These are phyloP conservation scores for Daldinia vernicosa DNA, from an alignment of 495 filamentous ascomycete genomes.

Conservation along the genomic window DNA sequence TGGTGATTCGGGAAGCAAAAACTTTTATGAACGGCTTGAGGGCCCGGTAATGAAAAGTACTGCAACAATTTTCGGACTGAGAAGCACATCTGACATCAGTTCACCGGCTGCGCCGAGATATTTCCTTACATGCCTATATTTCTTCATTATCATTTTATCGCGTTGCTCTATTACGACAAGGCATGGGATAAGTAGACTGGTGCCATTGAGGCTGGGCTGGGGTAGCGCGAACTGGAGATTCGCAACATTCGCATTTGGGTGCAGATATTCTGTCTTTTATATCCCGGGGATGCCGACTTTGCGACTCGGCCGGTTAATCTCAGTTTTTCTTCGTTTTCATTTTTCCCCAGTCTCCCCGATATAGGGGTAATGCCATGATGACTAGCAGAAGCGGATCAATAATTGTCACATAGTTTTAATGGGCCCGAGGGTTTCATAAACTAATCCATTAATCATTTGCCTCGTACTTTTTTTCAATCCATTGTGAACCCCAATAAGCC, in stretches of 20 bases:
- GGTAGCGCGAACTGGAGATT: slow-evolving; percentile 15
- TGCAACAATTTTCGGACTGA: slow-evolving; percentile 18
- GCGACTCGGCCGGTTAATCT: background rate
- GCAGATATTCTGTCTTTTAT: slow-evolving; percentile 19
- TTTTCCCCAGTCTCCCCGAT: background rate
- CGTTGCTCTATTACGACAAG: slow-evolving; percentile 1
- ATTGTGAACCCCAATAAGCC: slow-evolving; percentile 10
- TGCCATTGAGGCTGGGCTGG: slow-evolving; percentile 27
- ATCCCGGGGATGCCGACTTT: background rate
- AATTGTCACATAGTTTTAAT: slow-evolving; percentile 21
- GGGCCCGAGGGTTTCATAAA: slow-evolving; percentile 8
- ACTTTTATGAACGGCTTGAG: slow-evolving; percentile 26
- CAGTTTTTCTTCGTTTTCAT: background rate
- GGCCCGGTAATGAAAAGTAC: slow-evolving; percentile 36
- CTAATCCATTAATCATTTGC: slow-evolving; percentile 19
- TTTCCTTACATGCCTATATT: slow-evolving; percentile 7
- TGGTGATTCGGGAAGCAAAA: slow-evolving; percentile 30
- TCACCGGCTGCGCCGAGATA: slow-evolving; percentile 16
- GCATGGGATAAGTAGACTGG: slow-evolving; percentile 34
- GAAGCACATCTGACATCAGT: slow-evolving; percentile 22
- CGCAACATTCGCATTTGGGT: slow-evolving; percentile 30
- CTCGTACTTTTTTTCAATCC: slow-evolving; percentile 9
- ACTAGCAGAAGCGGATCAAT: background rate
- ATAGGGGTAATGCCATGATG: slow-evolving; percentile 6
- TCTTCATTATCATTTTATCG: background rate